A percentile compares a stretch with the other conserved stretches of the same genome.
phyloP scores from a whole-genome alignment of 2,329 filamentous ascomycete genomes.

The Gremmenia infestans region DNA sequence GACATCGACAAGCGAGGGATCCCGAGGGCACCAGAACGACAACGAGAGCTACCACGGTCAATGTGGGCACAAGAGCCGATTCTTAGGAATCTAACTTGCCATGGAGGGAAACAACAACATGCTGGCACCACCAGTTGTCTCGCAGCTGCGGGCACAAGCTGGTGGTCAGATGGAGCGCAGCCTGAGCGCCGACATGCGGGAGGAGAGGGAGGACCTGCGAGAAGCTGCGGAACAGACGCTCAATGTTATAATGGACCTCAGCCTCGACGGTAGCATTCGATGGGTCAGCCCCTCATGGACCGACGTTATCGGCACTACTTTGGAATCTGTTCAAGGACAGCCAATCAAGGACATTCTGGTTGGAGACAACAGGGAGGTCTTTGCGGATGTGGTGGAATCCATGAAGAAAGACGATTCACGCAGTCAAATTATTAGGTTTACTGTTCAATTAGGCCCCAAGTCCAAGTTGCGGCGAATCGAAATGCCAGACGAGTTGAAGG shows the following conservation, averaged over 20 bases:
- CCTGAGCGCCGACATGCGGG: constrained; percentile 83
- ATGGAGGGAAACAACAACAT: constrained; percentile 23
- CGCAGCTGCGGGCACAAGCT: constrained; percentile 27
- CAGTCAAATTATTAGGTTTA: constrained; percentile 84
- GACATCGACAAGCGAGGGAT: constrained; percentile 8
- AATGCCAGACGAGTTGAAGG: constrained; percentile 26
- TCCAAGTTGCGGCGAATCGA: constrained; percentile 55
- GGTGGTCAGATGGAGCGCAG: constrained; percentile 53
- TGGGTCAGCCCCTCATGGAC: constrained; percentile 97
- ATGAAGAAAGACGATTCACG: constrained; percentile 92
- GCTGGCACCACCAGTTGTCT: constrained; percentile 31
- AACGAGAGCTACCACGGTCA: constrained; percentile 15
- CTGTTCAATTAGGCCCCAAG: constrained; percentile 62
- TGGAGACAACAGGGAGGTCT: constrained; percentile 71
- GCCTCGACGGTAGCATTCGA: constrained; percentile 81
- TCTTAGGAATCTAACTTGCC: constrained; percentile 22
- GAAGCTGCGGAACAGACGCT: constrained; percentile 94
- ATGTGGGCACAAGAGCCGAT: constrained; percentile 24
- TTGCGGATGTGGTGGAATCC: constrained; percentile 76
- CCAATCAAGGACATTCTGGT: constrained; percentile 77
- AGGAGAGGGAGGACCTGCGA: constrained; percentile 88
- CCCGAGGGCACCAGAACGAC: constrained; percentile 4
- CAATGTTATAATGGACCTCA: constrained; percentile 93
- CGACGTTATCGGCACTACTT: constrained; percentile 79
- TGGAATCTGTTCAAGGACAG: constrained; percentile 68